Evolutionary conservation across 1,139 yeast genomes (phyloP), one percentile per base, ranked within the genome.

Genomic region (Pichia kudriavzevii): DNA sequence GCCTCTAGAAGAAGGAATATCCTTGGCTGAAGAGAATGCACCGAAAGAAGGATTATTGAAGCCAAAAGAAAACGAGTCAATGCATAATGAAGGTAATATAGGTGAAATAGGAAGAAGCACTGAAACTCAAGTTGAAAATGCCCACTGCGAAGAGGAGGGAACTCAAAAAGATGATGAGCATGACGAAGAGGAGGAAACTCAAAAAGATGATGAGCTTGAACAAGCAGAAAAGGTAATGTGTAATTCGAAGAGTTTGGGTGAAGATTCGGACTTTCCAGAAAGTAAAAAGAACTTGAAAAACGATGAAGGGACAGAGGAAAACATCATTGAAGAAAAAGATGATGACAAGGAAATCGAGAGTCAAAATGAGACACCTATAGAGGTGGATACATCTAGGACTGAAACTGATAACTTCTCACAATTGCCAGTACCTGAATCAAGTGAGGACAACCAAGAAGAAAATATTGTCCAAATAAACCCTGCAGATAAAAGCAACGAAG

Each of bases 141-240:
- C 4, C 15, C 11, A 23, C n/a, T 30, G 23, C 6, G 7, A 32
- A 21, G 42, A 44, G 12, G 71, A 64, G 31, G 72, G 68, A 42
- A 63, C 61, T 37, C 66, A 63, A 36, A 67, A 61, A 30, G 64
- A 50, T 4, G 60, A 61, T 4, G 65, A 62, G 1, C 65, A n/a
- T 15, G 31, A 21, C 16, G 21, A 20, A 12, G 20, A 14, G 16
- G 35, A 35, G 6, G 22, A 39, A 12, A 36, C 22, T 10, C 39
- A 34, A 24, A 44, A 45, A 15, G 70, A 63, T 31, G 72, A 68
- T 41, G 63, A 63, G 39, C 65, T 63, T 36, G 67, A 61, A 32
- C 64, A 49, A 4, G 58, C 61, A 4, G 63, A 62, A 1, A 64
- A 18, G 13, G 27, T 25, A 12, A 12, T 16, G 10, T 15, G 7